These are phyloP conservation scores for Rhodotorula mucilaginosa DNA, from an alignment of 1,284 basidiomycete species.

Conservation along the genomic window DNA sequence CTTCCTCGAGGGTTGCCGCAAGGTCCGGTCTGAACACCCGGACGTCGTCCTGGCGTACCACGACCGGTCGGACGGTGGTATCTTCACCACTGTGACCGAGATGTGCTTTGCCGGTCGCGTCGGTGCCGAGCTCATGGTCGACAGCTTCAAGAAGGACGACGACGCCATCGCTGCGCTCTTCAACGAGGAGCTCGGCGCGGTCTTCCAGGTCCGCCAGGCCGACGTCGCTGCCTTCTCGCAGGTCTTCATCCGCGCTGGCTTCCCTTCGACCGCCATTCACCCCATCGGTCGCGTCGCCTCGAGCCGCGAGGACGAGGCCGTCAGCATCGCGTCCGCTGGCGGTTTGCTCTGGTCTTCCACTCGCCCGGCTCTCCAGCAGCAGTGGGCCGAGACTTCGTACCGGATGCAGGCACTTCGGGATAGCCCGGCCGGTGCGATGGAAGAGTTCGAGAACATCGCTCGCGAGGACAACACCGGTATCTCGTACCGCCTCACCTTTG, in stretches of 20 bases:
- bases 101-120: constrained; percentile 92
- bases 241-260: constrained; percentile 65
- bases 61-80: constrained; percentile 94
- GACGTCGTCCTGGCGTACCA: constrained; percentile 87
- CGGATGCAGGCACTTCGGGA: constrained; percentile 88
- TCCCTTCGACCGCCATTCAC: constrained; percentile 72
- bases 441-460: constrained; percentile 79
- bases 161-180: constrained; percentile 73
- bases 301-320: constrained; percentile 58
- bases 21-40: constrained; percentile 61
- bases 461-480: constrained; percentile 67
- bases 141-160: constrained; percentile 52
- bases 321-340: constrained; percentile 61
- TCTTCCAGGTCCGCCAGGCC: constrained; percentile 74
- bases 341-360: constrained; percentile 64
- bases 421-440: constrained; percentile 69
- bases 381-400: constrained; percentile 93
- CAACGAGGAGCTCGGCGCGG: constrained; percentile 94
- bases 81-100: constrained; percentile 87
- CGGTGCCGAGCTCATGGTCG: constrained; percentile 69
- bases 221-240: constrained; percentile 57
- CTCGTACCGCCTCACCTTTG: constrained; percentile 71
- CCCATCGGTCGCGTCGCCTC: constrained; percentile 66
- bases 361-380: constrained; percentile 70
- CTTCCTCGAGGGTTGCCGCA: constrained; percentile 25